A percentile compares a stretch with the other conserved stretches of the same genome.
Conservation (phyloP, 768 basidiomycete species). For the Boletales sp. region DNA sequence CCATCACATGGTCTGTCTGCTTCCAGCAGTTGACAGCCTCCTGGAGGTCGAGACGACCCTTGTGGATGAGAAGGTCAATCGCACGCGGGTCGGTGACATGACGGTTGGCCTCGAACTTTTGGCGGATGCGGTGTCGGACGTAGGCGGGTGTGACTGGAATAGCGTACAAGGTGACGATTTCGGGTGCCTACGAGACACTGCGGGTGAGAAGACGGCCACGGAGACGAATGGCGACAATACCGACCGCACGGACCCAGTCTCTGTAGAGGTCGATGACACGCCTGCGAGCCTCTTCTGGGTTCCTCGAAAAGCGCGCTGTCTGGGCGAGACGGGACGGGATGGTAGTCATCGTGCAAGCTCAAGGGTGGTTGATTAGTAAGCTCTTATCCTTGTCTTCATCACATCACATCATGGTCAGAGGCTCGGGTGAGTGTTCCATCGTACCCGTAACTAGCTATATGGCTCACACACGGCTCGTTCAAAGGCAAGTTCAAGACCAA, state of each 20-base stretch:
- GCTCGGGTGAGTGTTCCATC: constrained; percentile 17
- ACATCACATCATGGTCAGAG: constrained; percentile 33
- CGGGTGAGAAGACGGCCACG: background rate
- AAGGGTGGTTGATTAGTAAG: background rate
- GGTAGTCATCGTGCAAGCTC: constrained; percentile 53
- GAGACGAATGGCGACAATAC: constrained; percentile 27
- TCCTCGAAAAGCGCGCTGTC: constrained; percentile 55
- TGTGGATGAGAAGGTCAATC: constrained; percentile 83
- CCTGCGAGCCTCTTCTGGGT: constrained; percentile 55
- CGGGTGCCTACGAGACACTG: constrained; percentile 74
- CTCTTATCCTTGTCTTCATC: background rate
- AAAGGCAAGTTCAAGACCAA: constrained; percentile 81
- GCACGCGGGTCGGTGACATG: constrained; percentile 76
- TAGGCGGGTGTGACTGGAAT: constrained; percentile 74
- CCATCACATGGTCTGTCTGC: constrained; percentile 75
- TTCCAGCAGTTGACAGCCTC: constrained; percentile 96
- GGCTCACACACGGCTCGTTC: background rate
- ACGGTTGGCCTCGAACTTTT: constrained; percentile 83
- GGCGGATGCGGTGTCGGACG: constrained; percentile 78
- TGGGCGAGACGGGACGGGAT: constrained; percentile 89
- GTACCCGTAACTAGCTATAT: background rate
- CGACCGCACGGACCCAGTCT: constrained; percentile 88
- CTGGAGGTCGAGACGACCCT: constrained; percentile 85
- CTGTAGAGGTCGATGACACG: constrained; percentile 80
- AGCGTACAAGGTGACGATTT: constrained; percentile 79